Evolutionary conservation across 2,329 filamentous ascomycete genomes (phyloP), one percentile per base, ranked within the genome.

Genomic region (Colletotrichum musae): DNA sequence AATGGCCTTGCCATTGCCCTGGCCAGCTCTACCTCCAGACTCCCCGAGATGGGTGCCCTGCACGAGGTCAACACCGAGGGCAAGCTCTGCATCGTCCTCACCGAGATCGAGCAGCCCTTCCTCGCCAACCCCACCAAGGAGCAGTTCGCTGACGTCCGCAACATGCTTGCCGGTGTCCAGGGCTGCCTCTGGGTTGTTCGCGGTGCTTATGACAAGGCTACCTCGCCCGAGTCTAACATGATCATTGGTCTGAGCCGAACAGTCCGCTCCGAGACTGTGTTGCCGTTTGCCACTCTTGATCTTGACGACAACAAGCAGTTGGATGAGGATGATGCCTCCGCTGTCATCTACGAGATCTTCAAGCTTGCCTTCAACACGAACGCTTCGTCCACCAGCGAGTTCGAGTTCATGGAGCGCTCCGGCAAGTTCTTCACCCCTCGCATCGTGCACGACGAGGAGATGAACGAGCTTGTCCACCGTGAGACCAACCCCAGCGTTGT

Each of bases 231-330:
- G 53, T 74, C 79, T 58, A 85, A 84, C 73, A 82, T 87, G 77
- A 76, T 85, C 0, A 79, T 80, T 9, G 85, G 84, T 36, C 75
- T 86, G 3, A 79, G 82, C 66, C 79, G 85, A 39, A 82, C 81
- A 1, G 77, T 86, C 24, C 83, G 84, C 1, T 85, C 84, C 1
- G 85, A 86, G 72, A 81, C 82, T 1, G 78, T 79, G 26, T 80
- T 84, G 56, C 78, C 78, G 13, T 82, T 84, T 16, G 82, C 82
- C 1, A 85, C 81, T 1, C 75, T 87, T 0, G 84, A 86, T 57
- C 75, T 87, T 1, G 82, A 86, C 41, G 80, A 79, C 4, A 71
- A 74, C 9, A 79, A 80, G 7, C 58, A 73, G 16, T 75, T 80
- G 15, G 72, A 77, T 13, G 66, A 73, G 16, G 70, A 72, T 12